Evolutionary conservation across 2,329 filamentous ascomycete genomes (phyloP).

Genomic region (Diplodia intermedia): DNA sequence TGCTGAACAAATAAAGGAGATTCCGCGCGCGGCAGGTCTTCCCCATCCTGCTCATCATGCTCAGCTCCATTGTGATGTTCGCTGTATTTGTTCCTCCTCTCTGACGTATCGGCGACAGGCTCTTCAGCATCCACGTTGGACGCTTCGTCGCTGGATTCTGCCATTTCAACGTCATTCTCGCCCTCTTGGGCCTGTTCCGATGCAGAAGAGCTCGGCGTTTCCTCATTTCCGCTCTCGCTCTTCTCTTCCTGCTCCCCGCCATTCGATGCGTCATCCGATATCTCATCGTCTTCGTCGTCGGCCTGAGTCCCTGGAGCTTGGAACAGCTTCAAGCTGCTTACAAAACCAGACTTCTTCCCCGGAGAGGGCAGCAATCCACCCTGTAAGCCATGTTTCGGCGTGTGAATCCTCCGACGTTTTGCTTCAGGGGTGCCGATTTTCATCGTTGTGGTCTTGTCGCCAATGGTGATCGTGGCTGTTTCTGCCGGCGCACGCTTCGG

Average conservation of each 20-base stretch:
- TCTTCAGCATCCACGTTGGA: not conserved
- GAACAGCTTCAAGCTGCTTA: conserved; percentile 59
- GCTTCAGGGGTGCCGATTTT: conserved; percentile 64
- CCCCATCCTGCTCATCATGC: not conserved
- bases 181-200: not conserved
- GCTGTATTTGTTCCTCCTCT: not conserved
- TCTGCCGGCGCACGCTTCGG: conserved; percentile 67
- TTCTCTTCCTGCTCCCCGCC: not conserved
- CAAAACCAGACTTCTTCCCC: conserved; percentile 44
- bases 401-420: conserved; percentile 52
- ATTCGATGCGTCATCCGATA: conserved; percentile 2
- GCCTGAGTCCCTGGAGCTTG: conserved; percentile 59
- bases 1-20: conserved; percentile 30
- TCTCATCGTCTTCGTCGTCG: conserved; percentile 35
- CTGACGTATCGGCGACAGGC: not conserved
- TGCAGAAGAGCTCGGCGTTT: conserved; percentile 11
- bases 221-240: not conserved
- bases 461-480: conserved; percentile 77
- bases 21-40: conserved; percentile 1
- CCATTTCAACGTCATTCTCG: conserved; percentile 3
- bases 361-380: conserved; percentile 42
- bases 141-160: not conserved
- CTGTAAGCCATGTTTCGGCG: conserved; percentile 44
- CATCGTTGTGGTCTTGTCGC: conserved; percentile 69
- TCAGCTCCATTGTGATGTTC: no score